These are phyloP conservation scores for Colletotrichum sp. DNA, from an alignment of 2,329 filamentous ascomycete species.

Conservation along the genomic window DNA sequence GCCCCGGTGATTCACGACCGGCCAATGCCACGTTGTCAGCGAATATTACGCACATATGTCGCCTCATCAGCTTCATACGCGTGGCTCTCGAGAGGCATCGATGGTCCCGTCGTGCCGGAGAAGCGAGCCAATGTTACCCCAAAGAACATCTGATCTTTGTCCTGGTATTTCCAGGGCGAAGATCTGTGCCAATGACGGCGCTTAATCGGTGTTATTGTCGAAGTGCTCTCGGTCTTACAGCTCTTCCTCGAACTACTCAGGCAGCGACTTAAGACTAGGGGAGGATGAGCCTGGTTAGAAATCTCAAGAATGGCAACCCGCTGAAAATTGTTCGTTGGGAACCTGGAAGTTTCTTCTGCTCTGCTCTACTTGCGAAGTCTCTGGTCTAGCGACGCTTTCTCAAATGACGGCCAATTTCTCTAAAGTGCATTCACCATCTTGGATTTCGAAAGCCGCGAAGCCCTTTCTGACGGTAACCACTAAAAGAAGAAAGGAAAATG, in stretches of 20 bases:
- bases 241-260: neutral
- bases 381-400: neutral
- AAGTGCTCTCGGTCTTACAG: neutral
- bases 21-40: neutral
- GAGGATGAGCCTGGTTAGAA: neutral
- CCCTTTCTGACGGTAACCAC: neutral
- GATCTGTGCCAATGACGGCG: neutral
- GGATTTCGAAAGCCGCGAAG: neutral
- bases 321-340: neutral
- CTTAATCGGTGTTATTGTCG: neutral
- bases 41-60: neutral
- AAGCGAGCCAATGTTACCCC: neutral
- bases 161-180: neutral
- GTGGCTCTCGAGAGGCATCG: neutral
- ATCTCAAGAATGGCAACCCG: neutral
- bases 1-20: neutral
- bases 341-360: neutral
- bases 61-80: neutral
- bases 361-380: neutral
- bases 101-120: neutral
- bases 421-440: neutral
- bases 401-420: neutral
- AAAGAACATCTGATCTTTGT: neutral
- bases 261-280: neutral
- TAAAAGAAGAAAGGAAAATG: neutral